Base-by-base conservation (phyloP, 2,329 filamentous ascomycete species). In the Hypoxylon sp. region DNA sequence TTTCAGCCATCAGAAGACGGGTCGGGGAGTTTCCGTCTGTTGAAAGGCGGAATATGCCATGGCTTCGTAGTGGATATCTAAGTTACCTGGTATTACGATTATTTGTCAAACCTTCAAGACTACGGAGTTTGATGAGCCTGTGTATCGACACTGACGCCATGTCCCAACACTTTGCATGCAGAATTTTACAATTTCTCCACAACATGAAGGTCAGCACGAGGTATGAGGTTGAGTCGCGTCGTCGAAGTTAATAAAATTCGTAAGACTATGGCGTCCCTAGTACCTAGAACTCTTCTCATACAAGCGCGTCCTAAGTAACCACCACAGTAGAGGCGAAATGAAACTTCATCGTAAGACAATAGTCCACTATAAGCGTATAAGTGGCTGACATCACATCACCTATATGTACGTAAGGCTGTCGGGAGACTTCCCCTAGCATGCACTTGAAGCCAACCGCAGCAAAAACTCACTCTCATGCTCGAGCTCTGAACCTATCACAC, bases 371-470 rank as follows among this genome's bases (percentile, higher is more conserved):
- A 27, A 47, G 45, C 45, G 45, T 19, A 47, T 16, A 8, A 25
- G 43, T 27, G 2, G 34, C 37, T 43, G 37, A 45, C 43, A 41
- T 54, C 34, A 54, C 37, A 54, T 54, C n/a, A n/a, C n/a, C n/a
- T n/a, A n/a, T n/a, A n/a, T n/a, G n/a, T n/a, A n/a, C n/a, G 52
- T 29, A n/a, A 54, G 52, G 52, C 52, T 54, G 39, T 23, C 37
- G 27, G 14, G 37, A 19, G 16, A 41, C 37, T 14, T 11, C 16
- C 7, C 37, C 34, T 14, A n/a, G 5, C 5, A 7, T 39, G n/a
- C 14, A 5, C 2, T 6, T 3, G 34, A 1, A n/a, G 34, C n/a
- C 34, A 16, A 39, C 34, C n/a, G 14, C 34, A 39, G 34, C 34
- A n/a, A 16, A 39, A 39, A 39, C 34, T 16, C 34, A n/a, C n/a